Evolutionary conservation across 495 filamentous ascomycete species (phyloP).

Genomic region (Neohortaea acidophila): DNA sequence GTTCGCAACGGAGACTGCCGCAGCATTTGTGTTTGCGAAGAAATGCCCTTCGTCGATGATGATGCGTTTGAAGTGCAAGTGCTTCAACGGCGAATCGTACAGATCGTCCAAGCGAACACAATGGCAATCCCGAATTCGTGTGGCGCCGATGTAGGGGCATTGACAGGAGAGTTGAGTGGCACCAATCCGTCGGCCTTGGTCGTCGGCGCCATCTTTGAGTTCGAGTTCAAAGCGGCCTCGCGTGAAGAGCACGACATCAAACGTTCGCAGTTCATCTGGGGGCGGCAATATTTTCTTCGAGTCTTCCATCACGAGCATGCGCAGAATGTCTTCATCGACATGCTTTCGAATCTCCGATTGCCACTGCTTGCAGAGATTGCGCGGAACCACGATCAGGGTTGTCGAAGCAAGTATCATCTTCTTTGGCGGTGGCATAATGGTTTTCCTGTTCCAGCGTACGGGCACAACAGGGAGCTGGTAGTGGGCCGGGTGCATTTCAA

Average conservation of each 20-base stretch:
- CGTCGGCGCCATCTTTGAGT: constrained; percentile 25
- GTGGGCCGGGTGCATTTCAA: constrained; percentile 37
- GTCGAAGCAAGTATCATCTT: constrained; percentile 47
- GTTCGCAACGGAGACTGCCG: constrained; percentile 50
- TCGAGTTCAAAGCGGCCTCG: constrained; percentile 56
- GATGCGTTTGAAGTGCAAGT: constrained; percentile 67
- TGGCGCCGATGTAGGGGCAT: constrained; percentile 32
- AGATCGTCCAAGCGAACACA: constrained; percentile 27
- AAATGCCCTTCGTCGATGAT: constrained; percentile 89
- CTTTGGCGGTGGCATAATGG: constrained; percentile 26
- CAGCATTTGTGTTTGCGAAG: constrained; percentile 44
- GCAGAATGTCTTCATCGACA: constrained; percentile 41
- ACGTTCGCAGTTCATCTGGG: constrained; percentile 42
- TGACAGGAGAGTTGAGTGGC: constrained; percentile 18
- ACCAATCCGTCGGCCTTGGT: constrained; percentile 22
- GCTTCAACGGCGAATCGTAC: constrained; percentile 46
- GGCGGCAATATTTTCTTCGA: constrained; percentile 41
- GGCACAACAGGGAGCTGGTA: constrained; percentile 31
- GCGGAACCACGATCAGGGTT: constrained; percentile 55
- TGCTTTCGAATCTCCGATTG: constrained; percentile 52
- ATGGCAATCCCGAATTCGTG: constrained; percentile 28
- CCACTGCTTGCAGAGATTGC: constrained; percentile 60
- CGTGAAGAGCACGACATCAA: constrained; percentile 70
- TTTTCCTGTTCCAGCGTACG: constrained; percentile 29
- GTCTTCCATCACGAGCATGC: constrained; percentile 42